Evolutionary conservation across 192 early-diverging fungal genomes (phyloP), one percentile per base, ranked within the genome.

Genomic region (Chytriomyces hyalinus): DNA sequence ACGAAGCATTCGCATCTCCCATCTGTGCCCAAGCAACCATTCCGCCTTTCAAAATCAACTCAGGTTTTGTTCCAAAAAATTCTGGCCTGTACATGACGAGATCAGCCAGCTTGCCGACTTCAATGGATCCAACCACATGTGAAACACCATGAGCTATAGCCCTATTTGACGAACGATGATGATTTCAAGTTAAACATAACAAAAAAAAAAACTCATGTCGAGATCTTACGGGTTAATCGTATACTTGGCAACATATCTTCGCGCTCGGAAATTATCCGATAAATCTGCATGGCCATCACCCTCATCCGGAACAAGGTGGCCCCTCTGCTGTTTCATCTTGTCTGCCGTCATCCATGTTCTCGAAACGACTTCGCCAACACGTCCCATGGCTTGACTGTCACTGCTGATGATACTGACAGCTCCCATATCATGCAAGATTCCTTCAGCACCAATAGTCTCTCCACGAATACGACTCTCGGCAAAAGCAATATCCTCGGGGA

Each of bases 401-500:
- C 92, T 94, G 77, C 92, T 94, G 75, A 99, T 96, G 82, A 97
- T 95, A 68, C 91, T 90, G 67, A 99, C 96, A 22, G 97, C 95
- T 22, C 97, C 97, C 22, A 95, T 78, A 72, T 99, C 97, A 78
- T 97, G 95, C 79, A 99, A 85, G n/a, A 94, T 89, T 75, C 96
- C 97, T 80, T 99, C 97, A 36, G 95, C 97, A 8, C 93, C 94
- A 84, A 99, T 99, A 3, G 97, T 99, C 80, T 99, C 96, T 10
- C 92, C 96, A 20, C 97, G 89, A 79, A 99, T 99, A 48, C 97
- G 88, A 75, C 91, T 92, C 80, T 99, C 97, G 6, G 97, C 97
- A 87, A 99, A 99, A 11, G 95, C 92, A 26, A 99, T 92, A 80
- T 99, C 97, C 81, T 99, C 97, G 8, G 97, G 95, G 57, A 99